These are phyloP conservation scores for Adansonia gregorii DNA, from an alignment of 441 rosid species.

Conservation along the genomic window DNA sequence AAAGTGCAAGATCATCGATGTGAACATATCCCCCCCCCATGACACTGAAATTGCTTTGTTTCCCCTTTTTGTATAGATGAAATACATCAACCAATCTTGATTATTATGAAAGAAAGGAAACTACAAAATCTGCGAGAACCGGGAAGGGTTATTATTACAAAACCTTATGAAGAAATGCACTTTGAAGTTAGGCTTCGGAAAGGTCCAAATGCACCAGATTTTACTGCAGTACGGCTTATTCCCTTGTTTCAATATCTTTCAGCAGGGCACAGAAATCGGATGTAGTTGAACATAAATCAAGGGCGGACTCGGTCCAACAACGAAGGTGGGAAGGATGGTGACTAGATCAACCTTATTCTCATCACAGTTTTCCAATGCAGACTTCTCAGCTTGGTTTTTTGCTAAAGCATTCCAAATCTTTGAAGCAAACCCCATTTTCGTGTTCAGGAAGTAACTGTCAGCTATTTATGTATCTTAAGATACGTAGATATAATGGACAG, in stretches of 20 bases:
- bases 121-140: not conserved
- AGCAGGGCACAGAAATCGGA: conserved; percentile 77
- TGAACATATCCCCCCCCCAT: conserved; percentile 87
- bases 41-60: conserved; percentile 62
- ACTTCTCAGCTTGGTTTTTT: conserved; percentile 79
- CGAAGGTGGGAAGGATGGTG: conserved; percentile 70
- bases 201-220: not conserved
- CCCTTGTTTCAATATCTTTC: conserved; percentile 41
- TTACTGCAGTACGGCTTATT: not conserved
- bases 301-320: conserved; percentile 83
- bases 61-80: conserved; percentile 53
- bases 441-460: conserved; percentile 7
- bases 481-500: too few relatives aligned
- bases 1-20: conserved; percentile 74
- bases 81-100: not conserved
- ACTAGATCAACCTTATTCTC: conserved; percentile 61
- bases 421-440: conserved; percentile 18
- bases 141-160: conserved; percentile 14
- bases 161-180: not conserved
- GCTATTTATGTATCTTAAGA: not conserved
- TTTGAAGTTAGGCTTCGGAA: not conserved
- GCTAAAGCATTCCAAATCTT: conserved; percentile 77
- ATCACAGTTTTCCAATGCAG: conserved; percentile 79
- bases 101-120: not conserved
- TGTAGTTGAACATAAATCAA: conserved; percentile 72